Percentiles rank a stretch among this genome's conserved stretches.
These are phyloP conservation scores for Cryptosporidium andersoni DNA, from an alignment of 169 alveolate genomes.

Conservation along the genomic window DNA sequence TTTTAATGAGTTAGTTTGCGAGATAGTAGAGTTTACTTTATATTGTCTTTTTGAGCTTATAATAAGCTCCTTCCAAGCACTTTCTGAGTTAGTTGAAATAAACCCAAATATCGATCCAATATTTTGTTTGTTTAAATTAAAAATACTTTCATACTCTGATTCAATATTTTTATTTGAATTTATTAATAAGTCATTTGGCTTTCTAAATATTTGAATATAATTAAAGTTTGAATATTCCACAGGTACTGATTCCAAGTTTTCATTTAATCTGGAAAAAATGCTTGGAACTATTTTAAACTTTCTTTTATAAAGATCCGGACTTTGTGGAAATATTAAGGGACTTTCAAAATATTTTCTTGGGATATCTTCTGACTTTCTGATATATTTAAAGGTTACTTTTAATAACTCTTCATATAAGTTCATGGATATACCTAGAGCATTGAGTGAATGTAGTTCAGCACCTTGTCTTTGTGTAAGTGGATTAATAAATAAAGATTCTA, in stretches of 20 bases:
- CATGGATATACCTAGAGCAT: too few relatives aligned
- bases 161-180: background rate
- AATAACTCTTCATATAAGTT: background rate
- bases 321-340: slow-evolving; percentile 2
- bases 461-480: too few relatives aligned
- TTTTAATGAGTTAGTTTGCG: too few relatives aligned
- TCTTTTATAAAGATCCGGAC: background rate
- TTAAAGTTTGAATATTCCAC: background rate
- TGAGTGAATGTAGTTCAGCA: too few relatives aligned
- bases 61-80: slow-evolving; percentile 14
- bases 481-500: too few relatives aligned
- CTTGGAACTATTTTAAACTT: background rate
- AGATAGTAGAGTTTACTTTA: background rate
- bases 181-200: background rate
- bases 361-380: slow-evolving; percentile 2
- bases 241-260: background rate
- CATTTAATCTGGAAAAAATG: slow-evolving; percentile 17
- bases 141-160: background rate
- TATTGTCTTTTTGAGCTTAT: background rate
- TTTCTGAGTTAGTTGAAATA: slow-evolving; percentile 7
- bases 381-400: background rate
- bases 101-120: background rate
- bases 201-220: slow-evolving; percentile 10
- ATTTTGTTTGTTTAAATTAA: background rate
- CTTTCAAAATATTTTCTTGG: background rate